phyloP scores from a whole-genome alignment of 2,329 filamentous ascomycete species.

The Fusarium circinatum region DNA sequence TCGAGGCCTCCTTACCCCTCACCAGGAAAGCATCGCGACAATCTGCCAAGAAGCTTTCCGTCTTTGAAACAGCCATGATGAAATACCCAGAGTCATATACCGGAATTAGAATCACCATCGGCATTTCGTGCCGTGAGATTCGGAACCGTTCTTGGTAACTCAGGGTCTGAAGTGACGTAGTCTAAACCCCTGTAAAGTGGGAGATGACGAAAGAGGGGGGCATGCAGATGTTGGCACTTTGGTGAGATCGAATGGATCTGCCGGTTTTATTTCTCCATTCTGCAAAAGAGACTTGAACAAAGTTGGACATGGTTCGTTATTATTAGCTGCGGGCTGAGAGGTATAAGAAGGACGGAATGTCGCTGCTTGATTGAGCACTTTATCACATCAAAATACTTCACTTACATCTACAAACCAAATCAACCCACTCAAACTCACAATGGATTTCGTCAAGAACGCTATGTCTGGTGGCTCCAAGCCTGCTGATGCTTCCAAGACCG shows the following conservation, averaged over 20 bases:
- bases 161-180: conserved; percentile 43
- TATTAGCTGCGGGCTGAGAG: neutral
- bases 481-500: conserved; percentile 17
- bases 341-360: conserved; percentile 32
- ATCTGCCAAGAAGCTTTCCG: neutral
- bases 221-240: neutral
- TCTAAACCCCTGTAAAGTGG: conserved; percentile 15
- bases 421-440: conserved; percentile 32
- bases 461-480: conserved; percentile 30
- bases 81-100: neutral
- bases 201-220: conserved; percentile 30
- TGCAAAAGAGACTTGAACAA: neutral
- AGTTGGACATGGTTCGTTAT: conserved; percentile 8
- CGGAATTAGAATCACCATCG: neutral
- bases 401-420: neutral
- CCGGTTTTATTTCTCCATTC: conserved; percentile 22
- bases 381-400: neutral
- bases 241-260: conserved; percentile 29
- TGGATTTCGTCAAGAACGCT: conserved; percentile 51
- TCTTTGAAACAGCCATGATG: conserved; percentile 17
- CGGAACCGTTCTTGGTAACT: neutral
- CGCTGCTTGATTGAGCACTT: neutral
- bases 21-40: conserved; percentile 1
- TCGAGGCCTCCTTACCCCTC: neutral
- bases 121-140: neutral